Evolutionary conservation across 2,329 filamentous ascomycete genomes (phyloP).

Genomic region (Aureobasidium mangrovei): DNA sequence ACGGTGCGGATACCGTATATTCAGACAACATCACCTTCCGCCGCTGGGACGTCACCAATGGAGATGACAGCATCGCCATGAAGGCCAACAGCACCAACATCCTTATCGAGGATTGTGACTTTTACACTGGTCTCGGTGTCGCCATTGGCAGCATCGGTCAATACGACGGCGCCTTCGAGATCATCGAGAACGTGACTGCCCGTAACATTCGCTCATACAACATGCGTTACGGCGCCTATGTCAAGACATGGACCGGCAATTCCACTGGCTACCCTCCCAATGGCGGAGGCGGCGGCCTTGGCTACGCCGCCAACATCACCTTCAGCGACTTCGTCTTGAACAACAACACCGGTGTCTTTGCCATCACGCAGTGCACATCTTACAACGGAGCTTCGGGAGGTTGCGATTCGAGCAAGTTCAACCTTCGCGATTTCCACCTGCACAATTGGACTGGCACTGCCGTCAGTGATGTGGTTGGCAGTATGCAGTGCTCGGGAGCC

Average conservation of each 20-base stretch:
- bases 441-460: conserved; percentile 25
- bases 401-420: conserved; percentile 29
- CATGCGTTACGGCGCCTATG: conserved; percentile 41
- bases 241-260: conserved; percentile 53
- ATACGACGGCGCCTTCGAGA: conserved; percentile 41
- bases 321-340: conserved; percentile 27
- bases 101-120: conserved; percentile 39
- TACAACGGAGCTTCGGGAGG: conserved; percentile 20
- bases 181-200: conserved; percentile 42
- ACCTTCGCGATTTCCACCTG: conserved; percentile 27
- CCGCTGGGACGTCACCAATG: conserved; percentile 44
- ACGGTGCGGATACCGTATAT: conserved; percentile 47
- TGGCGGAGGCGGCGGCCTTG: conserved; percentile 49
- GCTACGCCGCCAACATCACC: conserved; percentile 33
- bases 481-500: conserved; percentile 23
- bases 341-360: conserved; percentile 18
- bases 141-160: conserved; percentile 52
- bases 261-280: conserved; percentile 37
- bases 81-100: conserved; percentile 52
- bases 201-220: conserved; percentile 40
- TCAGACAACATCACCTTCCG: conserved; percentile 44
- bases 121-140: conserved; percentile 44
- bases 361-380: conserved; percentile 23
- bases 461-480: conserved; percentile 18
- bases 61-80: conserved; percentile 46